Base-by-base conservation (phyloP, 805 yeast species). In the Cyberlindnera maclurae region DNA sequence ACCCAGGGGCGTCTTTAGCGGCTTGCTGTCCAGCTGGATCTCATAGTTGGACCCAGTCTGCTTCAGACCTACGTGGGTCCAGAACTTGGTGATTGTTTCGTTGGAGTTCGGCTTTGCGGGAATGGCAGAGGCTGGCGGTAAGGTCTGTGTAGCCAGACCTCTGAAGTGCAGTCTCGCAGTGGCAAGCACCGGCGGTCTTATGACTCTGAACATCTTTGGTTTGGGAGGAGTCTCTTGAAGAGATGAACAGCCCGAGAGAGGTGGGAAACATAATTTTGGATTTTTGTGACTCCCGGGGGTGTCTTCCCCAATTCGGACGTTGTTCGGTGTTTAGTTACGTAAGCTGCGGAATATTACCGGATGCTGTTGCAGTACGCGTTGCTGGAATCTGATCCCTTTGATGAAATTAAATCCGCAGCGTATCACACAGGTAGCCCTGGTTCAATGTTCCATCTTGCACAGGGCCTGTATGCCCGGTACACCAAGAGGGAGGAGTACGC, bases 1-100 rank as follows among this genome's bases (percentile, higher is more conserved):
- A 3, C 97, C 97, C 37, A 78, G 60, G 0, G 97, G 96, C 1
- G 97, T 90, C 55, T 79, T 79, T 42, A 93, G 64, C 0, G 95
- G 75, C 58, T 81, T 83, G 1, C 72, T 68, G 53, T 86, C 96
- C 32, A 90, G 65, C 45, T 77, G 77, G 18, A 90, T 67, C 31
- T 72, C 73, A 40, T 65, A 68, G 4, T 56, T 60, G 0, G 55
- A 51, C 12, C 50, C 57, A 3, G 45, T 31, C n/a, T 38, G 35
- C 2, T 29, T 27, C n/a, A 74, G 60, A 22, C 64, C 67, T 4
- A 84, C 93, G 34, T 77, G 73, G 40, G 83, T 84, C 96, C 96
- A 88, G 59, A 88, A 87, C 57, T 76, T 79, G 34, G 74, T 66
- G 39, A 81, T 61, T 0, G 93, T 81, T 54, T 78, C 33, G 26